These are phyloP conservation scores for Parafenestella ontariensis DNA, from an alignment of 2,329 filamentous ascomycete genomes.

Conservation along the genomic window DNA sequence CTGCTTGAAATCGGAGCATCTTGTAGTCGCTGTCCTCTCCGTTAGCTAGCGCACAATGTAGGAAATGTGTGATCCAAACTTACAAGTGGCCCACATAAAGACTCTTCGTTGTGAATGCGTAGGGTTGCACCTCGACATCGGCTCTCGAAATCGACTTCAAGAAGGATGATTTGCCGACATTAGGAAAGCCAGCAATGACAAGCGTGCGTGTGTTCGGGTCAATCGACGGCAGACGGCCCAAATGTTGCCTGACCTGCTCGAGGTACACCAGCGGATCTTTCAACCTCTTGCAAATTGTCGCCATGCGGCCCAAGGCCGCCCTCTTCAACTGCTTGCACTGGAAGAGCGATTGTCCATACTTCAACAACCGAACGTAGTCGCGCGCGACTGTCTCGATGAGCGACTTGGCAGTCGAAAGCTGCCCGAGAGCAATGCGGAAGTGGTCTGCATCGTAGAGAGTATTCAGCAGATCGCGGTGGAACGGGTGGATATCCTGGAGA, in stretches of 20 bases:
- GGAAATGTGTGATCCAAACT: slow-evolving; percentile 72
- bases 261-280: slow-evolving; percentile 96
- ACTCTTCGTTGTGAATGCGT: slow-evolving; percentile 97
- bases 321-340: slow-evolving; percentile 99
- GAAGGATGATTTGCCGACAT: slow-evolving; percentile 92
- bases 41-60: slow-evolving; percentile 56
- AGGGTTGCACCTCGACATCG: slow-evolving; percentile 96
- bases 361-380: slow-evolving; percentile 94
- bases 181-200: slow-evolving; percentile 96
- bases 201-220: slow-evolving; percentile 97
- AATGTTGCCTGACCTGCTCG: slow-evolving; percentile 94
- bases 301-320: slow-evolving; percentile 96
- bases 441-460: slow-evolving; percentile 74
- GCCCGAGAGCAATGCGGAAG: slow-evolving; percentile 94
- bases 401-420: slow-evolving; percentile 94
- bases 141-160: slow-evolving; percentile 89
- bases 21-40: slow-evolving; percentile 74
- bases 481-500: slow-evolving; percentile 92
- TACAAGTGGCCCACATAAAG: slow-evolving; percentile 93
- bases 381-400: slow-evolving; percentile 94
- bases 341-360: slow-evolving; percentile 90
- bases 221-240: slow-evolving; percentile 96
- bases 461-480: slow-evolving; percentile 89
- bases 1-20: slow-evolving; percentile 86
- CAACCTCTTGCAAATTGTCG: slow-evolving; percentile 90